These are phyloP conservation scores for Trichoderma endophyticum DNA, from an alignment of 2,329 filamentous ascomycete genomes.

Conservation along the genomic window DNA sequence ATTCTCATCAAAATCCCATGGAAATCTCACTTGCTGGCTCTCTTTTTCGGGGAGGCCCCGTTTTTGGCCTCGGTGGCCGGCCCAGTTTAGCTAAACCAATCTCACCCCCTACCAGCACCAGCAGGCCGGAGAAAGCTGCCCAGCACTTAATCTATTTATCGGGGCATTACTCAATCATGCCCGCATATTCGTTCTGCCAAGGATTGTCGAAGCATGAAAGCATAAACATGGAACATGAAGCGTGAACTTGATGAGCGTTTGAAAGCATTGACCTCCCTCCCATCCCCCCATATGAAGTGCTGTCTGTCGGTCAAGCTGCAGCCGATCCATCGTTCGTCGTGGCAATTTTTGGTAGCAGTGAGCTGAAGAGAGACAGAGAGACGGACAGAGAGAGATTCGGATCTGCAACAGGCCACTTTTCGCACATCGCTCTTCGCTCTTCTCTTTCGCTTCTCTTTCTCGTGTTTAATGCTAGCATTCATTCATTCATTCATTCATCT, in stretches of 20 bases:
- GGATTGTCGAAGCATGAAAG: background rate
- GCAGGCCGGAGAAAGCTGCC: background rate
- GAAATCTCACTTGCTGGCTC: background rate
- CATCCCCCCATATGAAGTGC: background rate
- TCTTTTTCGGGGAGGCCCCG: background rate
- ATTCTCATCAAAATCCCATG: background rate
- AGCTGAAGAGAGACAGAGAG: background rate
- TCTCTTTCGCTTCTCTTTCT: background rate
- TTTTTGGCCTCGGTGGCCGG: background rate
- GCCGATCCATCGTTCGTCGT: constrained; percentile 4
- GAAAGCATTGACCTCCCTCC: background rate
- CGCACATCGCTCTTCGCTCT: too few species aligned
- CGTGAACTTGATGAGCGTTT: background rate
- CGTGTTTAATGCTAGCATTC: background rate
- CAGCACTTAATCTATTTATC: background rate
- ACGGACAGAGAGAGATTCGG: background rate
- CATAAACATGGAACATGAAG: background rate
- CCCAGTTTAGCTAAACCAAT: background rate
- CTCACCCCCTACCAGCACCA: background rate
- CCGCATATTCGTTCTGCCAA: background rate
- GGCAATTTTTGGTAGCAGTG: background rate
- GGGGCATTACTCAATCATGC: constrained; percentile 1
- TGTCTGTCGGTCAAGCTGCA: background rate
- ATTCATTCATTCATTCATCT: background rate
- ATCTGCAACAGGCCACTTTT: constrained; percentile 15